Conservation (phyloP, 805 yeast species). For the Yarrowia osloensis region DNA sequence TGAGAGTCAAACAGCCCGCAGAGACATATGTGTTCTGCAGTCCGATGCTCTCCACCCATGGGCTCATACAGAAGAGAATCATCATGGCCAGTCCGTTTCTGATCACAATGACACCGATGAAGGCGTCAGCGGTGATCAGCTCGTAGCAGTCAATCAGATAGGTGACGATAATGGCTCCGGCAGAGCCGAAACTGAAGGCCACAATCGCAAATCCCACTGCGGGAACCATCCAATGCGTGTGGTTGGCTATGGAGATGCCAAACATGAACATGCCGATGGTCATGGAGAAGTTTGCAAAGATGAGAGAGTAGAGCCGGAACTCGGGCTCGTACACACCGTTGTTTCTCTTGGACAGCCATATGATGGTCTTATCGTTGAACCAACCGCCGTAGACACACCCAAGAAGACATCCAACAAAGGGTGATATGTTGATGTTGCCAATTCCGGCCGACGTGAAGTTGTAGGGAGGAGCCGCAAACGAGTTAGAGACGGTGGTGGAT, state of each 20-base stretch:
- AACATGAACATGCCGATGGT: not conserved
- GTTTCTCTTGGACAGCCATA: not conserved
- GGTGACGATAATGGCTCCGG: not conserved
- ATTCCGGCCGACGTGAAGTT: not conserved
- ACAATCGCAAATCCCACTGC: not conserved
- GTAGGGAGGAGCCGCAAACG: not conserved
- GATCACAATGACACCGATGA: not conserved
- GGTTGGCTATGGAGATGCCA: not conserved
- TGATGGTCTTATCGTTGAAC: not conserved
- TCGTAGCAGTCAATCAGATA: not conserved
- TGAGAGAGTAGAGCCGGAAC: not conserved
- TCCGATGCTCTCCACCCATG: not conserved
- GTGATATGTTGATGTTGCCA: not conserved
- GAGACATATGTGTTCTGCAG: not conserved
- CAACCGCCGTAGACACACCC: not conserved
- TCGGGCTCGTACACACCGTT: not conserved
- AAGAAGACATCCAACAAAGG: not conserved
- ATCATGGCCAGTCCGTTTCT: not conserved
- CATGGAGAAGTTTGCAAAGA: not conserved
- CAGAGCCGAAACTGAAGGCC: not conserved
- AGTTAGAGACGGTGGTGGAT: not conserved
- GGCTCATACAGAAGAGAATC: not conserved
- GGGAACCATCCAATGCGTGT: not conserved
- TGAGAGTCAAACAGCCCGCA: not conserved
- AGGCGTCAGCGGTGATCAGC: not conserved